phyloP scores from a whole-genome alignment of 78 protist species.

The Planoprotostelium fungivorum region DNA sequence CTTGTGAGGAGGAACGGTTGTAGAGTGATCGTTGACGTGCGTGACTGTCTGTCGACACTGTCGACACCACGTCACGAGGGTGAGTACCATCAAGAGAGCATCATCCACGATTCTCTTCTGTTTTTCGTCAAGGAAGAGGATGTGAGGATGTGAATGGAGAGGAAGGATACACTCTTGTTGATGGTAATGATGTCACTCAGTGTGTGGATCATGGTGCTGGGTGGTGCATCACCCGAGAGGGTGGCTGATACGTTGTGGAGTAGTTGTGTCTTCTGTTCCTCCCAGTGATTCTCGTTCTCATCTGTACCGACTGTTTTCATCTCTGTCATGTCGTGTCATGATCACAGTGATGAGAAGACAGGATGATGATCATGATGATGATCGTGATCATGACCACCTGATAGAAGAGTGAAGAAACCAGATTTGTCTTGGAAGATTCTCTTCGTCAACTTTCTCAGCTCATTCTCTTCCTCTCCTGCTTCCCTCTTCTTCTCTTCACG shows the following conservation, averaged over 20 bases:
- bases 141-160: not conserved
- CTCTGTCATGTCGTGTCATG: not conserved
- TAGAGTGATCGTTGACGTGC: not conserved
- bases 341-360: not conserved
- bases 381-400: not conserved
- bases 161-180: not conserved
- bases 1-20: not conserved
- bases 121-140: too few species aligned
- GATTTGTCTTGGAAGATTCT: not conserved
- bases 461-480: not conserved
- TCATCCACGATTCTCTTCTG: not conserved
- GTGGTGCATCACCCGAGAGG: not conserved
- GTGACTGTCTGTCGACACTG: not conserved
- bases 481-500: too few species aligned
- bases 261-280: not conserved
- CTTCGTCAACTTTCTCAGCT: not conserved
- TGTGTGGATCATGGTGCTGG: not conserved
- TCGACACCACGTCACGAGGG: not conserved
- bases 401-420: not conserved
- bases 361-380: not conserved
- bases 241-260: not conserved
- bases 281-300: not conserved
- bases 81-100: not conserved
- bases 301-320: not conserved
- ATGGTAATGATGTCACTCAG: not conserved